Evolutionary conservation across 2,329 filamentous ascomycete genomes (phyloP).

Genomic region (Epichloe typhina): DNA sequence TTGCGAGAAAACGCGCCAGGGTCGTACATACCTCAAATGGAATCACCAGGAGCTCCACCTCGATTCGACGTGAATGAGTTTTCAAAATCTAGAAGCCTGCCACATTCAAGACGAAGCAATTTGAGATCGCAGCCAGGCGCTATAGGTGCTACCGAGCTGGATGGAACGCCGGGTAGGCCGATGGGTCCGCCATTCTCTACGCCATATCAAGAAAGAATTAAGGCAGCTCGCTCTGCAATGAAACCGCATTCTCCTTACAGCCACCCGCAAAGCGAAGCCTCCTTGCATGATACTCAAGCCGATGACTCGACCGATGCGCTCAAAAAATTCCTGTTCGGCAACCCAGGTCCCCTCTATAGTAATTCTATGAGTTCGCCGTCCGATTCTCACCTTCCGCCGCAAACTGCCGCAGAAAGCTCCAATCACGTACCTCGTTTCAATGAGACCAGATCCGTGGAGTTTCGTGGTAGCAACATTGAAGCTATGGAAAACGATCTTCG

Average conservation of each 20-base stretch:
- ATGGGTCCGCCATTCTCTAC: slow-evolving; percentile 58
- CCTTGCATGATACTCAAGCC: slow-evolving; percentile 1
- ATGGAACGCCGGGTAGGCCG: slow-evolving; percentile 39
- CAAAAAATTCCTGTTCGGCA: slow-evolving; percentile 43
- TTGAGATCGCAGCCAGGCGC: slow-evolving; percentile 12
- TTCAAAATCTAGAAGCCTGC: slow-evolving; percentile 12
- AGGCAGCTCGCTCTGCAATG: slow-evolving; percentile 32
- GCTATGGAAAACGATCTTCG: slow-evolving; percentile 42
- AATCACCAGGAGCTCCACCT: background rate
- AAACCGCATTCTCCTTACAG: slow-evolving; percentile 2
- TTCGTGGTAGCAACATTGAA: slow-evolving; percentile 22
- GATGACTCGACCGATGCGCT: slow-evolving; percentile 34
- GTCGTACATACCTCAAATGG: slow-evolving; percentile 14
- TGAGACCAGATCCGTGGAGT: background rate
- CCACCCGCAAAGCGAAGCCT: background rate
- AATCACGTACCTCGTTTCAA: background rate
- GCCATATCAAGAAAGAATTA: slow-evolving; percentile 48
- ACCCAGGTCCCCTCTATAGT: slow-evolving; percentile 13
- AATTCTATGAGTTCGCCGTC: background rate
- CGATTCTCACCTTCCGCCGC: background rate
- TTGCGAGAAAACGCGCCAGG: slow-evolving; percentile 24
- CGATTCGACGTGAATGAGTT: slow-evolving; percentile 10
- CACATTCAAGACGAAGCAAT: slow-evolving; percentile 14
- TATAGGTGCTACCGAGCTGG: slow-evolving; percentile 40
- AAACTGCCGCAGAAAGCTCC: background rate